These are phyloP conservation scores for Tylopilus rubrobrunneus DNA, from an alignment of 768 basidiomycete species.

Conservation along the genomic window DNA sequence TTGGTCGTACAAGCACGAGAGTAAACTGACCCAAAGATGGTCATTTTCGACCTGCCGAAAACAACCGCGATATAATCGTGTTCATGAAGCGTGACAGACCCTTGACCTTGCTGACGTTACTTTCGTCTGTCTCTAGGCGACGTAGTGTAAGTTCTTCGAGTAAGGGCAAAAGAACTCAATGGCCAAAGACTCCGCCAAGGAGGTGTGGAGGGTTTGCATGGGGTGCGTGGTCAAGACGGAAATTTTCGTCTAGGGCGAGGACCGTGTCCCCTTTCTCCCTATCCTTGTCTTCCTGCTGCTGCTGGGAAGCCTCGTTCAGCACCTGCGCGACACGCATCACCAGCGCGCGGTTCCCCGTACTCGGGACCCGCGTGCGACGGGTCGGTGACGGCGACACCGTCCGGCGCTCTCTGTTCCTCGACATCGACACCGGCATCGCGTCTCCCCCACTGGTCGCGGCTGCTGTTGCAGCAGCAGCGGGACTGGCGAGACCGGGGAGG, in stretches of 20 bases:
- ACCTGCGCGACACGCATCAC: constrained; percentile 79
- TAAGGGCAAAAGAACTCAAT: constrained; percentile 77
- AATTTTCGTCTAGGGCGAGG: constrained; percentile 78
- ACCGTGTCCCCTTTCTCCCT: too few relatives aligned
- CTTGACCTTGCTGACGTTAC: constrained; percentile 75
- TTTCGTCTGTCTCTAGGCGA: constrained; percentile 91
- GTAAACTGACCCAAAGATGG: constrained; percentile 75
- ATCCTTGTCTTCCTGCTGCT: constrained; percentile 7
- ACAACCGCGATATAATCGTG: constrained; percentile 92
- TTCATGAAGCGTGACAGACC: constrained; percentile 97
- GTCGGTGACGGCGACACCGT: constrained; percentile 31
- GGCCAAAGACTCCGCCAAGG: constrained; percentile 88
- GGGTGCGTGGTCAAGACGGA: constrained; percentile 95
- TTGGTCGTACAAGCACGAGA: neutral
- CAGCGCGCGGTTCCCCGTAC: constrained; percentile 63
- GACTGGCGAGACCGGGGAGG: constrained; percentile 38
- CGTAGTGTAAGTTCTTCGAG: constrained; percentile 89
- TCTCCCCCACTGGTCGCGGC: neutral
- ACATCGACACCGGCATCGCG: neutral
- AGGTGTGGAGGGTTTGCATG: constrained; percentile 92
- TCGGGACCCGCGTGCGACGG: constrained; percentile 57
- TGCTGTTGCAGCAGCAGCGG: neutral
- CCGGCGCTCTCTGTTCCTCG: constrained; percentile 18
- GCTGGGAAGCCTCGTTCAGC: constrained; percentile 37
- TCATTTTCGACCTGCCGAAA: constrained; percentile 89